Evolutionary conservation across 163 green algal species (phyloP).

Genomic region (Prototheca stagnorum): DNA sequence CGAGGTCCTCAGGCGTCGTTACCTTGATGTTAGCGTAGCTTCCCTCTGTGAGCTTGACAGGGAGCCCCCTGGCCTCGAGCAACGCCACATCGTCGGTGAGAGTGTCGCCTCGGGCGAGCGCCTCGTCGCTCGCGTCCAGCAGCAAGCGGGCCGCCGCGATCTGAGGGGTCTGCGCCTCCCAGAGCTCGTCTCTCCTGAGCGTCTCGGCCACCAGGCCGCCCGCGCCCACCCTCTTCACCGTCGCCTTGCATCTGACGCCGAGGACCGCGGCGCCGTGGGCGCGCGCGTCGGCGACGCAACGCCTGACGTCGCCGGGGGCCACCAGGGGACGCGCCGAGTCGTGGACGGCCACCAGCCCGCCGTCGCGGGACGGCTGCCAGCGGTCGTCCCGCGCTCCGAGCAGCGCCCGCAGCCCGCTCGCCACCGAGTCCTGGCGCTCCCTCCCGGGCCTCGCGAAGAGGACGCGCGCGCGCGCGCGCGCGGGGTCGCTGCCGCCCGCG

Average conservation of each 20-base stretch:
- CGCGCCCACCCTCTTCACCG: constrained; percentile 89
- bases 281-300: constrained; percentile 30
- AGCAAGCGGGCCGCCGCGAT: constrained; percentile 78
- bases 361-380: no score
- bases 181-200: constrained; percentile 68
- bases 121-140: constrained; percentile 63
- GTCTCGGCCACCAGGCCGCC: constrained; percentile 65
- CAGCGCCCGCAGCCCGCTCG: constrained; percentile 50
- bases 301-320: constrained; percentile 34
- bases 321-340: constrained; percentile 88
- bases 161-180: constrained; percentile 98
- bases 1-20: constrained; percentile 90
- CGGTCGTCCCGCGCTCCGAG: no score
- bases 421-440: constrained; percentile 90
- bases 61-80: constrained; percentile 79
- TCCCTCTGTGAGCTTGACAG: constrained; percentile 75
- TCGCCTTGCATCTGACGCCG: constrained; percentile 86
- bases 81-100: constrained; percentile 98
- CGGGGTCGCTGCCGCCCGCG: no score
- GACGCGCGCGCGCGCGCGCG: no score
- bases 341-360: constrained; percentile 72
- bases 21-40: constrained; percentile 98
- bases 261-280: constrained; percentile 77
- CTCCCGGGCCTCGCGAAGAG: constrained; percentile 66
- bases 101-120: constrained; percentile 53